A percentile compares a stretch with the other conserved stretches of the same genome.
Evolutionary conservation across 1,284 basidiomycete species (phyloP).

Genomic region (Filobasidium uniguttulatum): DNA sequence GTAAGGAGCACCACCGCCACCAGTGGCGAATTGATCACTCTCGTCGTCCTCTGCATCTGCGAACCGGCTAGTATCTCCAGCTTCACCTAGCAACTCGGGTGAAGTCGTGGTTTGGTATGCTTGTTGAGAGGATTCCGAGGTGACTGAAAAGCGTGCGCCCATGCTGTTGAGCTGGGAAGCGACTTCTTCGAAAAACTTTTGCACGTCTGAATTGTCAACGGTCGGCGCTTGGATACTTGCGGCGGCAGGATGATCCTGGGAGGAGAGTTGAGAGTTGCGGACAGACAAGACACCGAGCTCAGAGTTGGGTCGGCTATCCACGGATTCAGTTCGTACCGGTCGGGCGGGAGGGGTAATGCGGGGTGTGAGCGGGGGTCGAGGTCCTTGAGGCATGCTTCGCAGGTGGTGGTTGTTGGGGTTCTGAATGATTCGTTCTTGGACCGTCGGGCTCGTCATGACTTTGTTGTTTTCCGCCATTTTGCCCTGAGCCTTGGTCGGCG

Average conservation of each 20-base stretch:
- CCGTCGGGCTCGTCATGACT: slow-evolving; percentile 9
- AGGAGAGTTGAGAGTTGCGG: no score
- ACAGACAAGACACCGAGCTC: no score
- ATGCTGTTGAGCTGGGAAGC: slow-evolving; percentile 45
- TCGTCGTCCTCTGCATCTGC: slow-evolving; percentile 45
- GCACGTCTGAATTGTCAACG: slow-evolving; percentile 41
- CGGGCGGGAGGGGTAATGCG: slow-evolving; percentile 16
- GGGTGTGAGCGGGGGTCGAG: neutral
- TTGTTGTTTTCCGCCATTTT: neutral
- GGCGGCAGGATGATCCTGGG: no score
- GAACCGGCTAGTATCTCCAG: slow-evolving; percentile 38
- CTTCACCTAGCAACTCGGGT: slow-evolving; percentile 1
- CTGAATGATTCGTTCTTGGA: slow-evolving; percentile 14
- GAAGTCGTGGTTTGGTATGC: neutral
- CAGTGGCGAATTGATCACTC: slow-evolving; percentile 25
- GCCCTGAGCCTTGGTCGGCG: slow-evolving; percentile 32
- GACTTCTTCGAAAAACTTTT: slow-evolving; percentile 46
- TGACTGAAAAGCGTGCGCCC: slow-evolving; percentile 37
- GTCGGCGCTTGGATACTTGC: slow-evolving; percentile 31
- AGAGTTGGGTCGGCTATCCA: no score
- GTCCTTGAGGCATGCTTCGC: slow-evolving; percentile 6
- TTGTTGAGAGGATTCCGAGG: slow-evolving; percentile 29
- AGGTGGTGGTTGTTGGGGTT: no score
- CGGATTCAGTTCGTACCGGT: no score
- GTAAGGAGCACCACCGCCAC: slow-evolving; percentile 6